Evolutionary conservation across 179 eudicot genomes (phyloP).

Genomic region (Kewa caespitosa): DNA sequence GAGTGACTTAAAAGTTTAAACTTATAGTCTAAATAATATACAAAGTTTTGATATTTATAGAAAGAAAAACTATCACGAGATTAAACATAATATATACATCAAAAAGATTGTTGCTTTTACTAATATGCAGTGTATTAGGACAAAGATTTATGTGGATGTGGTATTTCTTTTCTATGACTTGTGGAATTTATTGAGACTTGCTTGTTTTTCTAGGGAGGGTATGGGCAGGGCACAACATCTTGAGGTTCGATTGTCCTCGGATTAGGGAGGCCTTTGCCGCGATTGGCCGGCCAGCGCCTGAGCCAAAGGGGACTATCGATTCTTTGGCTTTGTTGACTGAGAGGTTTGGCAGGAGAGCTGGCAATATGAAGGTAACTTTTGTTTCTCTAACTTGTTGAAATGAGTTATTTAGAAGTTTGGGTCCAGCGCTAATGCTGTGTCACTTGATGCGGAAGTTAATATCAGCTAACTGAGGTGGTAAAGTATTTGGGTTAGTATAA

Average conservation of each 20-base stretch:
- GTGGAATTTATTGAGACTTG: not conserved
- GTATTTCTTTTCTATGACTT: not conserved
- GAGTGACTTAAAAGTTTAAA: too few relatives aligned
- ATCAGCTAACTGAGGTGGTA: not conserved
- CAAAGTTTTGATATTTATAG: too few relatives aligned
- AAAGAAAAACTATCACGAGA: too few relatives aligned
- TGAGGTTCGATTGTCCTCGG: constrained; percentile 84
- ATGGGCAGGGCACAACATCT: constrained; percentile 98
- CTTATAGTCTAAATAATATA: too few relatives aligned
- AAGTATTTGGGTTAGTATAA: too few relatives aligned
- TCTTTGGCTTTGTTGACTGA: constrained; percentile 85
- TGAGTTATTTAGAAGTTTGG: not conserved
- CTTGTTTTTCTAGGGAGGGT: constrained; percentile 60
- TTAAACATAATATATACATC: too few relatives aligned
- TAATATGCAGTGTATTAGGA: too few relatives aligned
- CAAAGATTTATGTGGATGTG: too few relatives aligned
- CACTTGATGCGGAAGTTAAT: not conserved
- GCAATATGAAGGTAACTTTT: constrained; percentile 84
- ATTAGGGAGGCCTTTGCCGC: constrained; percentile 83
- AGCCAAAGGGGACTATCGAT: constrained; percentile 88
- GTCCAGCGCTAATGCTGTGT: not conserved
- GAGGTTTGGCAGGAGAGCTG: constrained; percentile 94
- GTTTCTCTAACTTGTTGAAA: not conserved
- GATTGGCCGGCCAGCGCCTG: constrained; percentile 73
- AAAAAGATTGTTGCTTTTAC: too few relatives aligned